Evolutionary conservation across 805 yeast genomes (phyloP), one percentile per base, ranked within the genome.

Genomic region (Metschnikowia henanensis): DNA sequence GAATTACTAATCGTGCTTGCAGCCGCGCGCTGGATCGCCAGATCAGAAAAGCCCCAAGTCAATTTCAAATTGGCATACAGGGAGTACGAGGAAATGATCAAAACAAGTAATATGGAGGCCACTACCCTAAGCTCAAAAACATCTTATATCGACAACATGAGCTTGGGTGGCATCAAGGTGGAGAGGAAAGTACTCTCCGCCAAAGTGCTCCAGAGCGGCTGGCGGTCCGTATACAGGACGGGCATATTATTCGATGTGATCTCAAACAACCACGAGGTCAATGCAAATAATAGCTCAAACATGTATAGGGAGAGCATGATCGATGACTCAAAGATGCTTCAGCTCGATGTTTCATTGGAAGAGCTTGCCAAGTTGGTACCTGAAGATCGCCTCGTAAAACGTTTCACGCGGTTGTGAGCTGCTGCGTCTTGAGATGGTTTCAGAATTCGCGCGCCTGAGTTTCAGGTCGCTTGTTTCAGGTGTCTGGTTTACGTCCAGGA

Each of bases 41-140:
- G 82, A 53, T 72, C 73, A 22, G 81, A 77, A 17, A 62, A 79
- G 19, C 80, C 72, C 12, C 71, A 73, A n/a, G 75, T 87, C 16
- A 91, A 88, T 60, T 83, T 90, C 63, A 87, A 86, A 52, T 65
- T 89, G 45, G 85, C 83, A 0, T 84, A 82, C 60, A 82, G 81
- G 25, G 98, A 92, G 60, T 92, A 88, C 61, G 57, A 59, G n/a
- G 68, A 65, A 2, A 74, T 82, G 71, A 70, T 81, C 34, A 74
- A 76, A 42, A 49, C 57, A 0, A 62, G 72, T 44, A 75, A 77
- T 43, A 67, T 64, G 13, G 66, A 70, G 25, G 47, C 65, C 4
- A 52, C 62, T 6, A 52, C 64, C 1, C 41, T 53, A 12, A 48
- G 53, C 21, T 49, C 66, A 4, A 57, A 65, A 8, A 59, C 66